Percentiles rank a stretch among this genome's conserved stretches.
These are phyloP conservation scores for Furcasterigmium furcatum DNA, from an alignment of 2,329 filamentous ascomycete species.

Conservation along the genomic window DNA sequence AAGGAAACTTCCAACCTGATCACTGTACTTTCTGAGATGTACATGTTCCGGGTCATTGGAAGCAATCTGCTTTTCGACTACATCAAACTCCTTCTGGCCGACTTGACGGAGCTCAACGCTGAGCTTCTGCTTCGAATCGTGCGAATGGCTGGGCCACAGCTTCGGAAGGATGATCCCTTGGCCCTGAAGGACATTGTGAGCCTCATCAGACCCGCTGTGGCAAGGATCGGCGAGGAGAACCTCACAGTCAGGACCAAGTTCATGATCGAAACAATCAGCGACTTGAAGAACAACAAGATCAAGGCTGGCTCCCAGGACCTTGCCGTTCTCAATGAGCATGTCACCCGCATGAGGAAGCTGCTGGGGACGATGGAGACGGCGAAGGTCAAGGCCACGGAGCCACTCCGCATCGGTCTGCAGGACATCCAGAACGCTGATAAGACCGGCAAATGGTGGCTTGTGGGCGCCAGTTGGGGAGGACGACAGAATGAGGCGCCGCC, in stretches of 20 bases:
- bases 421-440: slow-evolving; percentile 84
- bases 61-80: slow-evolving; percentile 88
- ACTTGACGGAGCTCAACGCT: slow-evolving; percentile 81
- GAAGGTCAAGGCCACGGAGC: slow-evolving; percentile 70
- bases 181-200: slow-evolving; percentile 85
- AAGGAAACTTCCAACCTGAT: slow-evolving; percentile 76
- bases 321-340: slow-evolving; percentile 74
- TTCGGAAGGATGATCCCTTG: slow-evolving; percentile 85
- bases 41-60: slow-evolving; percentile 86
- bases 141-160: slow-evolving; percentile 74
- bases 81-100: slow-evolving; percentile 70
- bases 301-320: slow-evolving; percentile 72
- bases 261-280: slow-evolving; percentile 95
- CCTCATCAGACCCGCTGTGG: slow-evolving; percentile 70
- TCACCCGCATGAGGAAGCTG: slow-evolving; percentile 83
- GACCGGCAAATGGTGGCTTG: slow-evolving; percentile 97
- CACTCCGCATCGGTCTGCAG: slow-evolving; percentile 74
- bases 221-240: slow-evolving; percentile 63
- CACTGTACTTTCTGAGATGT: slow-evolving; percentile 79
- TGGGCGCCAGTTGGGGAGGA: slow-evolving; percentile 85
- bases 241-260: slow-evolving; percentile 89
- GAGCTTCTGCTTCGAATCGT: slow-evolving; percentile 85
- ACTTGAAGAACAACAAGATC: slow-evolving; percentile 89
- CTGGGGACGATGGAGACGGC: slow-evolving; percentile 71
- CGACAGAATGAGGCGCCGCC: slow-evolving; percentile 12